Conservation (phyloP, 2,329 filamentous ascomycete species). For the Coniochaeta sp. region DNA sequence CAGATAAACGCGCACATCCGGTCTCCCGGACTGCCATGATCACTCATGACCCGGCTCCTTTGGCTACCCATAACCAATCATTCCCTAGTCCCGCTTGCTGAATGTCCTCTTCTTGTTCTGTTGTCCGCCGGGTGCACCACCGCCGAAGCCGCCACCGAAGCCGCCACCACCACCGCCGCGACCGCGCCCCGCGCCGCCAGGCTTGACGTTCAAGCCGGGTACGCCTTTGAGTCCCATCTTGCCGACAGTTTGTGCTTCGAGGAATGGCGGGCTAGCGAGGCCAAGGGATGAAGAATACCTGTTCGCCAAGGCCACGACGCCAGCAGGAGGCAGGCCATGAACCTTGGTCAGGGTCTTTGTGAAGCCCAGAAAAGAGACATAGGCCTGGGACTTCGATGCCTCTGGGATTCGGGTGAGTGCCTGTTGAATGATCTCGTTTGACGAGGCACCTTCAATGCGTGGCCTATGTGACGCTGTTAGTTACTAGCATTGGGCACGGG, state of each 20-base stretch:
- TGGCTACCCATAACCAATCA: neutral
- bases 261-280: slow-evolving; percentile 34
- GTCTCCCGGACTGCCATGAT: too few relatives aligned
- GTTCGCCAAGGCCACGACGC: slow-evolving; percentile 43
- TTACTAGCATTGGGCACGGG: neutral
- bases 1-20: too few relatives aligned
- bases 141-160: neutral
- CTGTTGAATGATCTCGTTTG: slow-evolving; percentile 10
- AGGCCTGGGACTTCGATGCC: slow-evolving; percentile 13
- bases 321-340: slow-evolving; percentile 7
- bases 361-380: slow-evolving; percentile 18
- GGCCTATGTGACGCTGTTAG: slow-evolving; percentile 4
- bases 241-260: slow-evolving; percentile 38
- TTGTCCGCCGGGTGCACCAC: neutral
- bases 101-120: slow-evolving; percentile 1
- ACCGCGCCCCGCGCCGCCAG: neutral
- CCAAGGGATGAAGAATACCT: slow-evolving; percentile 41
- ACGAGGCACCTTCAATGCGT: slow-evolving; percentile 12
- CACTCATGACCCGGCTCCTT: too few relatives aligned
- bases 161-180: neutral
- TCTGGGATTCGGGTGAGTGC: slow-evolving; percentile 14
- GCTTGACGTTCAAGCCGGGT: slow-evolving; percentile 34
- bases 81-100: neutral
- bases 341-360: slow-evolving; percentile 28
- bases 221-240: slow-evolving; percentile 53